Percentiles rank a stretch among this genome's conserved stretches.
Evolutionary conservation across 1,139 yeast species (phyloP).

Genomic region (Entelexis sorbosivorans): DNA sequence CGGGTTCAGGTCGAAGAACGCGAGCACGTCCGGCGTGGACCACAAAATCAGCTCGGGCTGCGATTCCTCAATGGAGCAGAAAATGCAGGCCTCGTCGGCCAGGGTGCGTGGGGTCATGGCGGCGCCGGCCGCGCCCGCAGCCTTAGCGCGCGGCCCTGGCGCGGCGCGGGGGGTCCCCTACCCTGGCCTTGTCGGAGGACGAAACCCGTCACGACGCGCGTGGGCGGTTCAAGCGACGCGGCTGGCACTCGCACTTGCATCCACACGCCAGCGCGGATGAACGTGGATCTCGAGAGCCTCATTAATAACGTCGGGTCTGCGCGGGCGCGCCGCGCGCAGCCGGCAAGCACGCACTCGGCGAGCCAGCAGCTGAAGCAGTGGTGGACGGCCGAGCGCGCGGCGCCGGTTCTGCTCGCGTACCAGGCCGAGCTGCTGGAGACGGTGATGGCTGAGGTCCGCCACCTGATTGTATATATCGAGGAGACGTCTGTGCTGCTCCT

Average conservation of each 20-base stretch:
- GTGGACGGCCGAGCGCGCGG: slow-evolving; percentile 76
- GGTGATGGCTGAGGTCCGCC: slow-evolving; percentile 47
- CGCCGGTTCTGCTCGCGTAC: slow-evolving; percentile 74
- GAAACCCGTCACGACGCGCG: no score
- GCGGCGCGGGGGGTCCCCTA: not conserved
- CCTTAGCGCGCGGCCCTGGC: not conserved
- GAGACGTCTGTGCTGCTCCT: slow-evolving; percentile 24
- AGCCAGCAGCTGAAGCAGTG: slow-evolving; percentile 41
- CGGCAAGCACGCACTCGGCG: slow-evolving; percentile 13
- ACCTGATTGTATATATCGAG: slow-evolving; percentile 35
- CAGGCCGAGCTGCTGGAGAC: slow-evolving; percentile 48
- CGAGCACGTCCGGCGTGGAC: slow-evolving; percentile 26
- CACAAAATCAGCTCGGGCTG: slow-evolving; percentile 23
- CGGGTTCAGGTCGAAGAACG: slow-evolving; percentile 81
- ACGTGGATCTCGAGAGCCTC: slow-evolving; percentile 16
- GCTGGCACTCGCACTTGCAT: no score
- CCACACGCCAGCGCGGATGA: slow-evolving; percentile 6
- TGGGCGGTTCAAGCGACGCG: not conserved
- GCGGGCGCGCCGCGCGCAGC: slow-evolving; percentile 5
- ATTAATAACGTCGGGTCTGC: slow-evolving; percentile 19
- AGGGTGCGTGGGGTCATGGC: not conserved
- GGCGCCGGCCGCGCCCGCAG: not conserved
- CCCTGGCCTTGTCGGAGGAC: not conserved
- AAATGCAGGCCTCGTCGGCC: slow-evolving; percentile 21
- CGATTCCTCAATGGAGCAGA: slow-evolving; percentile 24